phyloP scores from a whole-genome alignment of 2,329 filamentous ascomycete genomes.

The Gyromitra esculenta region DNA sequence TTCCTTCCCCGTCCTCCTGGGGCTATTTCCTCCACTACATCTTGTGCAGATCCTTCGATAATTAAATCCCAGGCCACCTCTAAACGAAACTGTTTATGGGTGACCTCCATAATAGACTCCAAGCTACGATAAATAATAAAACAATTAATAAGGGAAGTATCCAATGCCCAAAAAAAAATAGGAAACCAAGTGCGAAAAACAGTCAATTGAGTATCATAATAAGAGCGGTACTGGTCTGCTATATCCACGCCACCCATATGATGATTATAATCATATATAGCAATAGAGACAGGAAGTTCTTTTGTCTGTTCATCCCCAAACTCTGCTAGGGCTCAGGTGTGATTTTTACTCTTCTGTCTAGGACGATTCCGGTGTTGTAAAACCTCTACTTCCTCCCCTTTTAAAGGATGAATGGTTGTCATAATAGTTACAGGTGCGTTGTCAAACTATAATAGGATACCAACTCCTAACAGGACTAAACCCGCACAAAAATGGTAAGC shows the following conservation, averaged over 20 bases:
- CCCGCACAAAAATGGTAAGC: constrained; percentile 17
- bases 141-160: constrained; percentile 29
- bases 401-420: constrained; percentile 27
- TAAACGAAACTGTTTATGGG: constrained; percentile 14
- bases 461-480: not conserved
- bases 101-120: not conserved
- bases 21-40: not conserved
- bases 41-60: not conserved
- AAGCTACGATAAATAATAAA: constrained; percentile 5
- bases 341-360: not conserved
- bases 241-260: constrained; percentile 40
- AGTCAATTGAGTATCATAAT: constrained; percentile 30
- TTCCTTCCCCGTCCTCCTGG: not conserved
- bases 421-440: constrained; percentile 3
- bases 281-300: not conserved
- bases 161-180: constrained; percentile 29
- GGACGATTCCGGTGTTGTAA: not conserved
- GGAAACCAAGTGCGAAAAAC: constrained; percentile 20
- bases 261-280: constrained; percentile 41
- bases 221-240: constrained; percentile 23
- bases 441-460: constrained; percentile 10
- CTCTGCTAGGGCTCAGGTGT: not conserved
- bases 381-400: not conserved
- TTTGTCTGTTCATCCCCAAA: constrained; percentile 22
- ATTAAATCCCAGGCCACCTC: constrained; percentile 16